These are phyloP conservation scores for Mortierella alpina DNA, from an alignment of 192 early-diverging fungal species.

Conservation along the genomic window DNA sequence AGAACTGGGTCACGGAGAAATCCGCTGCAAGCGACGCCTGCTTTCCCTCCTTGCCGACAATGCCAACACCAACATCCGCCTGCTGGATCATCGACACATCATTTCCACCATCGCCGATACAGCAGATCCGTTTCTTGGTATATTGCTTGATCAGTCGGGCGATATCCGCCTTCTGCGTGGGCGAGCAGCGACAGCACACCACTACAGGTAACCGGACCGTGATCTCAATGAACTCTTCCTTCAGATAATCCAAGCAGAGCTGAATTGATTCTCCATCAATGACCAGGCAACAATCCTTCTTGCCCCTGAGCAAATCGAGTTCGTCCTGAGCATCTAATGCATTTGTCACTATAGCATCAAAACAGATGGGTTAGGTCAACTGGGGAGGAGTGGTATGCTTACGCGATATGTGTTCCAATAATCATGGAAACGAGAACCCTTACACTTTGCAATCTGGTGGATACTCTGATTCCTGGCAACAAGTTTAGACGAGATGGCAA, in stretches of 20 bases:
- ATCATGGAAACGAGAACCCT: not conserved
- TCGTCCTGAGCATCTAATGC: conserved; percentile 71
- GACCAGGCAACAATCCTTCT: conserved; percentile 83
- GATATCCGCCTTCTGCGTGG: conserved; percentile 96
- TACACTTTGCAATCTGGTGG: conserved; percentile 80
- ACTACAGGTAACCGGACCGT: conserved; percentile 85
- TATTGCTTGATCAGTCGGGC: conserved; percentile 80
- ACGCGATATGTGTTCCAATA: too few species aligned
- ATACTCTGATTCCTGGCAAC: conserved; percentile 89
- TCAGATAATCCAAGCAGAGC: conserved; percentile 77
- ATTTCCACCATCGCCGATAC: conserved; percentile 97
- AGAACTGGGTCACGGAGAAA: conserved; percentile 92
- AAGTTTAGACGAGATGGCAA: conserved; percentile 92
- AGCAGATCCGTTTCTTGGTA: conserved; percentile 81
- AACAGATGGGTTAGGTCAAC: too few species aligned
- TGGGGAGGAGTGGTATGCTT: too few species aligned
- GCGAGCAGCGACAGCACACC: conserved; percentile 95
- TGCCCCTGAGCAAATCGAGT: conserved; percentile 76
- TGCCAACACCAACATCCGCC: conserved; percentile 94
- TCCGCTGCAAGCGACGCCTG: conserved; percentile 96
- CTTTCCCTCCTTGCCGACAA: conserved; percentile 96
- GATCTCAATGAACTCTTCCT: conserved; percentile 82
- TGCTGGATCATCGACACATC: conserved; percentile 98
- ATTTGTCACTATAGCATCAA: conserved; percentile 50
- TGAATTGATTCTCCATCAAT: conserved; percentile 94